A percentile compares a stretch with the other conserved stretches of the same genome.
These are phyloP conservation scores for Albizia julibrissin DNA, from an alignment of 306 rosid species.

Conservation along the genomic window DNA sequence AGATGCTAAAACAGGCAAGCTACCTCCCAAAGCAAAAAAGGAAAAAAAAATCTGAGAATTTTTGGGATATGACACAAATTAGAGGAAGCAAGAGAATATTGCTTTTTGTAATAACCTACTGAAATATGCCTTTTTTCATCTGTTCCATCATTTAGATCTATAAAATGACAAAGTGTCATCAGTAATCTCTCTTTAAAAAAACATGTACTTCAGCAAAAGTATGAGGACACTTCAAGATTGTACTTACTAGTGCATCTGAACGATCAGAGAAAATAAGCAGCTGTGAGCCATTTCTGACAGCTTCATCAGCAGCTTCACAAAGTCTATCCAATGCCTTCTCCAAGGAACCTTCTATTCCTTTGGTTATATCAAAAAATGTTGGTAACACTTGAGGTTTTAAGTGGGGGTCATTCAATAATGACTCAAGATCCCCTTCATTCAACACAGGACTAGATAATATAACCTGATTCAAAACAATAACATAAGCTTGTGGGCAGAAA, in stretches of 20 bases:
- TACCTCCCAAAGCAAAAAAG: not conserved
- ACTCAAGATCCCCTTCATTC: conserved; percentile 92
- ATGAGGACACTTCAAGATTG: conserved; percentile 29
- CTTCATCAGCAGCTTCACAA: conserved; percentile 99
- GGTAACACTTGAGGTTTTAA: conserved; percentile 82
- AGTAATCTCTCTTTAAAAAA: not conserved
- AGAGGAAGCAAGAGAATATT: conserved; percentile 14
- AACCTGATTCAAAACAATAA: conserved; percentile 61
- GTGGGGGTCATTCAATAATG: conserved; percentile 68
- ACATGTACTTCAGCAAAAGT: conserved; percentile 1
- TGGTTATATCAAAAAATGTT: conserved; percentile 81
- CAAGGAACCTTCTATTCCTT: conserved; percentile 94
- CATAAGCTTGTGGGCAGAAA: conserved; percentile 26
- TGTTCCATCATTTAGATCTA: conserved; percentile 19
- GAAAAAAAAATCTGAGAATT: not conserved
- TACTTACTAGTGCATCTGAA: conserved; percentile 74
- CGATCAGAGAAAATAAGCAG: conserved; percentile 94
- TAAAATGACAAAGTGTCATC: not conserved
- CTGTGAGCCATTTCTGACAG: conserved; percentile 95
- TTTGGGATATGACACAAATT: not conserved
- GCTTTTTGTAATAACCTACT: conserved; percentile 3
- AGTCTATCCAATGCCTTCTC: conserved; percentile 71
- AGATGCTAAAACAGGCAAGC: not conserved
- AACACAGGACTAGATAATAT: conserved; percentile 89
- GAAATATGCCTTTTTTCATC: conserved; percentile 14